These are phyloP conservation scores for Talaromyces stipitatus DNA, from an alignment of 495 filamentous ascomycete genomes.

Conservation along the genomic window DNA sequence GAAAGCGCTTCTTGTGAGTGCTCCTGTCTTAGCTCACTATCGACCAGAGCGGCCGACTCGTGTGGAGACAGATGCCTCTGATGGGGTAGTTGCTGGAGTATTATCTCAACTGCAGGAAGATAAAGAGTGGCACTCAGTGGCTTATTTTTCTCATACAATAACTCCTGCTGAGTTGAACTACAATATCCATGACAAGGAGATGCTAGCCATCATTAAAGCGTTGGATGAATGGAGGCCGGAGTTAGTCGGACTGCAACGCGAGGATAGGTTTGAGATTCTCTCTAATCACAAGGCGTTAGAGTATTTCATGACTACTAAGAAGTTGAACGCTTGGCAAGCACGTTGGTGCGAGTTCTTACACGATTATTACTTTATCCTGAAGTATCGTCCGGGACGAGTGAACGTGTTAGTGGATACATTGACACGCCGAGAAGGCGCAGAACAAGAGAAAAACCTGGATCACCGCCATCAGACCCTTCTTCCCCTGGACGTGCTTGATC, in stretches of 20 bases:
- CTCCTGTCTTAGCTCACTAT: no score
- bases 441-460: no score
- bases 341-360: no score
- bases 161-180: conserved; percentile 17
- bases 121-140: no score
- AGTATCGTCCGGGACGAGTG: conserved; percentile 13
- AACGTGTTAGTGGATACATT: conserved; percentile 14
- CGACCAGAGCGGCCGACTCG: no score
- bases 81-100: no score
- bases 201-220: conserved; percentile 13
- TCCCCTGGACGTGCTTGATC: no score
- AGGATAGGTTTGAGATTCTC: conserved; percentile 1
- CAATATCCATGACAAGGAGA: conserved; percentile 21
- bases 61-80: no score
- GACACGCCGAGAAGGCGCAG: conserved; percentile 7
- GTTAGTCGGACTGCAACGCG: background rate
- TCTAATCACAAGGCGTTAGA: conserved; percentile 9
- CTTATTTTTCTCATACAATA: no score
- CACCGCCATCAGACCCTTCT: no score
- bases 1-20: no score
- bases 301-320: conserved; percentile 18
- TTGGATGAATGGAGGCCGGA: conserved; percentile 23
- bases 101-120: no score
- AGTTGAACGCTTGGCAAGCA: conserved; percentile 10
- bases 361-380: conserved; percentile 22